Conservation (phyloP, 2,329 filamentous ascomycete species). For the Nemania serpens region DNA sequence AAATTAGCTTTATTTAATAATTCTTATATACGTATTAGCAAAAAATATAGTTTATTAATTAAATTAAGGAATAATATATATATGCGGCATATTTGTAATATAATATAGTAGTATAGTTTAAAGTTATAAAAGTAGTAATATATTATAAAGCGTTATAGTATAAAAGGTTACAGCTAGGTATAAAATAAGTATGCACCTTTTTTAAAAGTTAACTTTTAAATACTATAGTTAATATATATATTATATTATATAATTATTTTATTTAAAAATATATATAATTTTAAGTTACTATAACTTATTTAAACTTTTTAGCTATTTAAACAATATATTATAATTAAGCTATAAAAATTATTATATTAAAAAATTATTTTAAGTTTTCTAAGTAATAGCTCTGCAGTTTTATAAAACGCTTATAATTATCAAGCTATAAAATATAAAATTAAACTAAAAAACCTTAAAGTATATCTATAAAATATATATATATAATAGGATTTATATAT, state of each 20-base stretch:
- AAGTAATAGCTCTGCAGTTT: background rate
- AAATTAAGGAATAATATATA: no score
- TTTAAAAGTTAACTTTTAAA: background rate
- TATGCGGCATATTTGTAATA: no score
- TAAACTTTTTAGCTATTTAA: no score
- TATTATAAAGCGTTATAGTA: no score
- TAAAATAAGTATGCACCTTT: background rate
- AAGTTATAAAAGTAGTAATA: background rate
- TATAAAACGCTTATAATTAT: background rate
- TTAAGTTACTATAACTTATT: background rate
- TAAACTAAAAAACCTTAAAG: no score
- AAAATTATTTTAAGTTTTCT: background rate
- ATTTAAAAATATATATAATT: background rate
- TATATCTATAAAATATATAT: background rate
- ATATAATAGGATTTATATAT: background rate
- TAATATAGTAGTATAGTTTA: background rate
- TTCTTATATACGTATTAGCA: no score
- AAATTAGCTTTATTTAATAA: no score
- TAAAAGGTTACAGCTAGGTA: background rate
- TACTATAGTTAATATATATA: no score
- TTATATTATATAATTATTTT: background rate
- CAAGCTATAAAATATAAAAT: background rate
- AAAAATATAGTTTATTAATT: no score
- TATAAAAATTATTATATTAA: background rate
- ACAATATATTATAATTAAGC: background rate